Percentiles rank a stretch among this genome's conserved stretches.
Conservation (phyloP, 148 eudicot genomes). For the Heliosperma pusillum region DNA sequence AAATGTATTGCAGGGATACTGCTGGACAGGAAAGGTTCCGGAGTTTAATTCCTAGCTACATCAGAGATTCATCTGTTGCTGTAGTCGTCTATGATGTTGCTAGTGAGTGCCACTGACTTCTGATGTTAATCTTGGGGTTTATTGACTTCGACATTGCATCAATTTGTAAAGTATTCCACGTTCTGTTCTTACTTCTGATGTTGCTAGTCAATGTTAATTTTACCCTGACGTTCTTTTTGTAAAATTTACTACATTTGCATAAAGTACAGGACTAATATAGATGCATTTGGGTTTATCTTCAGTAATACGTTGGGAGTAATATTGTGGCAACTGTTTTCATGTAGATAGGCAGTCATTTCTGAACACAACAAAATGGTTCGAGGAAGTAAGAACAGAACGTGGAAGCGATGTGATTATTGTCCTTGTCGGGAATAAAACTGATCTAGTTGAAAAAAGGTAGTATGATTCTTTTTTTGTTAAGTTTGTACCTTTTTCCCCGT, state of each 20-base stretch:
- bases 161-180: no score
- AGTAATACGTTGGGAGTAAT: not conserved
- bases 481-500: not conserved
- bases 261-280: not conserved
- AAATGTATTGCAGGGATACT: conserved; percentile 49
- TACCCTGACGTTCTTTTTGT: not conserved
- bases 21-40: conserved; percentile 81
- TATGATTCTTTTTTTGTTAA: conserved; percentile 16
- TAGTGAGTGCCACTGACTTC: conserved; percentile 34
- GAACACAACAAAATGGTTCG: conserved; percentile 84
- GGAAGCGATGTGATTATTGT: conserved; percentile 84
- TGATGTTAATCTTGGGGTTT: not conserved
- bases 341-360: conserved; percentile 86
- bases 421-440: conserved; percentile 88
- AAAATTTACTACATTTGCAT: not conserved
- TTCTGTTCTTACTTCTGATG: no score
- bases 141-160: not conserved
- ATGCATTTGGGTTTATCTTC: not conserved
- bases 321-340: conserved; percentile 11
- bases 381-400: conserved; percentile 80
- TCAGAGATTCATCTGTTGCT: conserved; percentile 79
- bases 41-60: conserved; percentile 78
- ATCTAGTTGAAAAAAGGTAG: conserved; percentile 93
- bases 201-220: no score
- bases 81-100: conserved; percentile 68